Base-by-base conservation (phyloP, 371 early-diverging fungal genomes). In the Saksenaea vasiformis region DNA sequence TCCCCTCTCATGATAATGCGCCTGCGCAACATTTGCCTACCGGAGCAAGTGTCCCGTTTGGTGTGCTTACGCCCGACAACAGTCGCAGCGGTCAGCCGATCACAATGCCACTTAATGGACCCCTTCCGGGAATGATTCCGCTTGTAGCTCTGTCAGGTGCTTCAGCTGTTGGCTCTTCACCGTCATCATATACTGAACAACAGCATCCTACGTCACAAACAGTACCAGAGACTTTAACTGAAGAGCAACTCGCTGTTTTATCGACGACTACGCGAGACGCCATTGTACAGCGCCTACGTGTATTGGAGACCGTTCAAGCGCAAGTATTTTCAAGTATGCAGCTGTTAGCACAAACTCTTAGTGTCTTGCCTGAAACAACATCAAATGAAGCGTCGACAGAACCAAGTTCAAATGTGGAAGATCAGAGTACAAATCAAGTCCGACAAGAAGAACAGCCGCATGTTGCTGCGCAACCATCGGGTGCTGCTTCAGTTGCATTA, bases 271-370 rank as follows among this genome's bases (percentile, higher is more conserved):
- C 90, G 9, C 67, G 89, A 34, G 85, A 85, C 15, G 85, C 84
- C 0, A 79, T 90, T 28, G 77, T 82, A 27, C 80, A 83, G 38
- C 83, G 90, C 2, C 66, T 92, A 10, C 72, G 71, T 1, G 74
- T 88, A 2, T 54, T 91, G 36, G 83, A 86, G 44, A 70, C 78
- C 0, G 79, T 89, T 0, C 89, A 92, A 62, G 57, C 63, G 1
- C 91, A 92, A 68, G 81, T 90, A 47, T 80, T 84, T 17, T 84
- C 86, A 4, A 67, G 85, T 1, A 85, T 87, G 57, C 82, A 85
- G 28, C 71, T 82, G 36, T 67, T 92, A 56, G 76, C 85, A 7
- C 86, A 83, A 47, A 84, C 86, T 1, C 35, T 85, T 15, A 77
- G 79, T 43, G 72, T 78, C 8, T 56, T 85, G 36, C 87, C 86